phyloP scores from a whole-genome alignment of 805 yeast species.

The Clavispora vitiphila region DNA sequence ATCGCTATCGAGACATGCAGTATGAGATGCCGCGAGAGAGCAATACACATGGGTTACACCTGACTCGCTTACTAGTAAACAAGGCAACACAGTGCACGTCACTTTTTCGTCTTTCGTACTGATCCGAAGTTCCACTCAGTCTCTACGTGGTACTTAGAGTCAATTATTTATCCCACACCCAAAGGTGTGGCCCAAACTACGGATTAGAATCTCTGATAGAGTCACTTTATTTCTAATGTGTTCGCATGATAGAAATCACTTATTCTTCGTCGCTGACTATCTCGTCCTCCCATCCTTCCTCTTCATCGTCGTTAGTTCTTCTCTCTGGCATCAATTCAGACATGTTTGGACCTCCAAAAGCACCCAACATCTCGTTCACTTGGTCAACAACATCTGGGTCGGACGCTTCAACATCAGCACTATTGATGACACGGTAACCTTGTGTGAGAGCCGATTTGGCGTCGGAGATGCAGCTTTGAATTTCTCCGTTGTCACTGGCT shows the following conservation, averaged over 20 bases:
- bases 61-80: too few species aligned
- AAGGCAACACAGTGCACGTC: too few species aligned
- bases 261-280: slow-evolving; percentile 34
- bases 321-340: slow-evolving; percentile 36
- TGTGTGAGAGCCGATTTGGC: slow-evolving; percentile 42
- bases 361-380: slow-evolving; percentile 43
- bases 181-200: too few species aligned
- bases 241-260: background rate
- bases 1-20: background rate
- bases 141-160: too few species aligned
- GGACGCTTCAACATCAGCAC: slow-evolving; percentile 37
- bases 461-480: slow-evolving; percentile 28
- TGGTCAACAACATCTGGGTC: slow-evolving; percentile 59
- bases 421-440: slow-evolving; percentile 38
- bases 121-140: too few species aligned
- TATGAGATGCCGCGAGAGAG: background rate
- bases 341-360: slow-evolving; percentile 60
- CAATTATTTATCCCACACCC: too few species aligned
- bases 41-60: too few species aligned
- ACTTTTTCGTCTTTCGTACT: too few species aligned
- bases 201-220: too few species aligned
- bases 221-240: background rate
- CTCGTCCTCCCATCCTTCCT: slow-evolving; percentile 49
- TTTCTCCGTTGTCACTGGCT: slow-evolving; percentile 22
- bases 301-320: slow-evolving; percentile 22